These are phyloP conservation scores for Daldinia eschscholtzii DNA, from an alignment of 2,329 filamentous ascomycete species.

Conservation along the genomic window DNA sequence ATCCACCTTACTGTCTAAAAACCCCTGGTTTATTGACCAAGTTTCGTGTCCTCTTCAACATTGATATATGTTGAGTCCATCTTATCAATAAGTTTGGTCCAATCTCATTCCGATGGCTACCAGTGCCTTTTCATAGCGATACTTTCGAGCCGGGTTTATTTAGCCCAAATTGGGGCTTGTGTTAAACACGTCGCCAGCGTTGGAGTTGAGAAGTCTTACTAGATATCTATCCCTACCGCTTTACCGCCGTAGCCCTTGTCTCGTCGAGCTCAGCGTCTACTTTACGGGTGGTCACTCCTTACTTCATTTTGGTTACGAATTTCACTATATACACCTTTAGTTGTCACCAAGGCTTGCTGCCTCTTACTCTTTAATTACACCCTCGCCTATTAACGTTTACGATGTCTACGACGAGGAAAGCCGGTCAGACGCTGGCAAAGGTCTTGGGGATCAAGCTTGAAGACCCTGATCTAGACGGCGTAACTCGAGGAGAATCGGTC, in stretches of 20 bases:
- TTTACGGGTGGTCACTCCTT: background rate
- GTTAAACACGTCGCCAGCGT: background rate
- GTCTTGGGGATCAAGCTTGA: conserved; percentile 85
- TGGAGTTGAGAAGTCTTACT: conserved; percentile 5
- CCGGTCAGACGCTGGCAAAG: conserved; percentile 82
- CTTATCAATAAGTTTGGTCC: conserved; percentile 4
- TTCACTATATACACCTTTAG: background rate
- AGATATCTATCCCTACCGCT: background rate
- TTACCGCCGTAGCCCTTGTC: background rate
- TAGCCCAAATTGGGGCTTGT: conserved; percentile 7
- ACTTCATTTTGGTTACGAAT: background rate
- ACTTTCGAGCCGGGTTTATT: conserved; percentile 15
- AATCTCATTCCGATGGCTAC: conserved; percentile 28
- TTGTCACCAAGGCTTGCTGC: background rate
- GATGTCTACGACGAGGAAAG: conserved; percentile 64
- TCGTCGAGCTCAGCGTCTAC: background rate
- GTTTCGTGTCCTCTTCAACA: conserved; percentile 3
- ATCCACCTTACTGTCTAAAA: background rate
- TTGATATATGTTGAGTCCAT: background rate
- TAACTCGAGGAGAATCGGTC: conserved; percentile 82
- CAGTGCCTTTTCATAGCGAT: conserved; percentile 14
- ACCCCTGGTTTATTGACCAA: conserved; percentile 1
- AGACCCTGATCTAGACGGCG: conserved; percentile 73
- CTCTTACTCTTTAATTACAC: conserved; percentile 3
- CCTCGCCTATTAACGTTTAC: conserved; percentile 15